phyloP scores from a whole-genome alignment of 495 filamentous ascomycete species.

The Penicillium diatomitis region DNA sequence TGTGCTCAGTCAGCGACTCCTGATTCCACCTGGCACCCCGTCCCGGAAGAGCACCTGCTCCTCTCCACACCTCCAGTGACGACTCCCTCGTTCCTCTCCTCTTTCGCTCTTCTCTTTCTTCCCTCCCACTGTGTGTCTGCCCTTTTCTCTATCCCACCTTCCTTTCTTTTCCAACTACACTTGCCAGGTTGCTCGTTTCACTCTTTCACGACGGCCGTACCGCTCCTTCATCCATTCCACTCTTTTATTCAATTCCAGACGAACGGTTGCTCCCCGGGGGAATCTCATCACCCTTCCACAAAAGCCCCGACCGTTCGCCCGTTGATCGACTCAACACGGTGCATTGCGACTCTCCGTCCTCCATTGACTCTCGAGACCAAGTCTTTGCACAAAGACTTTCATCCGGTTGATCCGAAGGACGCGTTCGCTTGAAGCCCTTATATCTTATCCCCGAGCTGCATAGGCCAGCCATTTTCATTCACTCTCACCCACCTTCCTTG shows the following conservation, averaged over 20 bases:
- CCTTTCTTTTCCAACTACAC: constrained; percentile 9
- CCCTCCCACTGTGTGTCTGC: constrained; percentile 17
- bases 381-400: not conserved
- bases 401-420: constrained; percentile 3
- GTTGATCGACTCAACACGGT: constrained; percentile 24
- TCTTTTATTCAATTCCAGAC: constrained; percentile 17
- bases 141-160: constrained; percentile 19
- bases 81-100: constrained; percentile 18
- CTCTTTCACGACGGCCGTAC: constrained; percentile 33
- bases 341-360: constrained; percentile 13
- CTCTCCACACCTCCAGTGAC: too few species aligned
- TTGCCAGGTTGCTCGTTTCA: constrained; percentile 32
- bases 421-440: constrained; percentile 10
- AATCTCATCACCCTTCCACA: not conserved
- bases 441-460: constrained; percentile 22
- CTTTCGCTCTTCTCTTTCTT: constrained; percentile 14
- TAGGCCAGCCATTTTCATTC: constrained; percentile 33
- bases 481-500: constrained; percentile 10
- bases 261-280: constrained; percentile 11
- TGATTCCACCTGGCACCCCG: too few species aligned
- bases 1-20: too few species aligned
- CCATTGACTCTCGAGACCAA: not conserved
- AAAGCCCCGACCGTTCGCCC: constrained; percentile 8
- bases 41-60: too few species aligned
- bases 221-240: constrained; percentile 17